These are phyloP conservation scores for Fraxinus floribunda DNA, from an alignment of 305 asterid genomes.

Conservation along the genomic window DNA sequence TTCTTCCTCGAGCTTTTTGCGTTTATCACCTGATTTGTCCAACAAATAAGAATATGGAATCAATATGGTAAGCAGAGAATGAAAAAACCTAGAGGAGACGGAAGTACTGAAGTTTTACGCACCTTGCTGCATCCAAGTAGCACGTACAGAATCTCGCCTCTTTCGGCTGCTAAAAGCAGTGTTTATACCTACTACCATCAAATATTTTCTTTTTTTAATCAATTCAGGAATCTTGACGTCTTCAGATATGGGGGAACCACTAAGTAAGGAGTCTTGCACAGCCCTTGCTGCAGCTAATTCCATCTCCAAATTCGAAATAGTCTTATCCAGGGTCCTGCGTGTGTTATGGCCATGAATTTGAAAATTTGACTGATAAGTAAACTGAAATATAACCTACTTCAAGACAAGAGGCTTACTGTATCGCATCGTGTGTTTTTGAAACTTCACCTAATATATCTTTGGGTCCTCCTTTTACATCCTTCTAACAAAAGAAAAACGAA, in stretches of 20 bases:
- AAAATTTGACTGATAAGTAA: not conserved
- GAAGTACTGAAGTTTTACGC: not conserved
- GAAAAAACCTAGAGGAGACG: not conserved
- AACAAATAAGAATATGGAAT: not conserved
- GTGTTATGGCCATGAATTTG: not conserved
- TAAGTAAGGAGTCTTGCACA: conserved; percentile 22
- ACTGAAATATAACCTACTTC: not conserved
- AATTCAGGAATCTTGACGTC: conserved; percentile 17
- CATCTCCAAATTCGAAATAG: conserved; percentile 33
- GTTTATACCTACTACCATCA: conserved; percentile 29
- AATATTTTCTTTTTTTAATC: conserved; percentile 16
- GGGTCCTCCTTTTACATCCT: not conserved
- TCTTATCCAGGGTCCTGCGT: conserved; percentile 29
- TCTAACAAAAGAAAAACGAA: not conserved
- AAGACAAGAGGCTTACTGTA: not conserved
- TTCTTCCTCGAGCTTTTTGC: conserved; percentile 33
- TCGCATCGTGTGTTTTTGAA: not conserved
- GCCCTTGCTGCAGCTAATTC: conserved; percentile 30
- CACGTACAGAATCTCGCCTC: conserved; percentile 33
- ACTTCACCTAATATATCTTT: not conserved
- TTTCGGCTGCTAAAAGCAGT: conserved; percentile 33
- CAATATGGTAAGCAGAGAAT: not conserved
- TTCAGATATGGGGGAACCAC: conserved; percentile 25
- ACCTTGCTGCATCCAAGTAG: conserved; percentile 38
- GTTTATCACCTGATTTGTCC: conserved; percentile 27